These are phyloP conservation scores for Penicillium simplicissimum DNA, from an alignment of 495 filamentous ascomycete genomes.

Conservation along the genomic window DNA sequence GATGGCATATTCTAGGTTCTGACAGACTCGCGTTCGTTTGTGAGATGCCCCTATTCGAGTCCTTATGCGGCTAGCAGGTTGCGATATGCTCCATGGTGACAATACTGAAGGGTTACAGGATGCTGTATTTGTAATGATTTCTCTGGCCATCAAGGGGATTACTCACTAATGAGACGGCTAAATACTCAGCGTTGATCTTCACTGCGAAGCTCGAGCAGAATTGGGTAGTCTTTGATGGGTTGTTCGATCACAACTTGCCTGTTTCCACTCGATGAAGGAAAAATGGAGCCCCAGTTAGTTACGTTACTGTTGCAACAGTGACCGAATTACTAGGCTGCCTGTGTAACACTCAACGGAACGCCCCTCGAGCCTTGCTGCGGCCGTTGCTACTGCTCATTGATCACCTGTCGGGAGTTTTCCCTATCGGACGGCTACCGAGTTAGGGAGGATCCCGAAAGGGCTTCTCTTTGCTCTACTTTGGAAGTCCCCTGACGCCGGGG, in stretches of 20 bases:
- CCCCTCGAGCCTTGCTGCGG: slow-evolving; percentile 13
- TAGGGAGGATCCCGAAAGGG: background rate
- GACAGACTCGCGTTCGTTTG: too few relatives aligned
- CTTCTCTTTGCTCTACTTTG: background rate
- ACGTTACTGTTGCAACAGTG: slow-evolving; percentile 29
- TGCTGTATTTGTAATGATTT: background rate
- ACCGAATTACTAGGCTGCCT: slow-evolving; percentile 17
- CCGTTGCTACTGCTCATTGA: background rate
- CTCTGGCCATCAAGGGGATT: background rate
- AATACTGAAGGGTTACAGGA: background rate
- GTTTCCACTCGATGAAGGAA: background rate
- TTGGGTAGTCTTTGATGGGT: background rate
- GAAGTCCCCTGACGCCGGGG: background rate
- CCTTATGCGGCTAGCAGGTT: slow-evolving; percentile 1
- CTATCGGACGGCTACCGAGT: background rate
- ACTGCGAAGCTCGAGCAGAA: background rate
- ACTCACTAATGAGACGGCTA: background rate
- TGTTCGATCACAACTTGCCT: background rate
- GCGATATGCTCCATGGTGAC: slow-evolving; percentile 3
- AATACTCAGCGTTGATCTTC: background rate
- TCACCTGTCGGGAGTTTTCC: background rate
- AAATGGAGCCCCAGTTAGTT: slow-evolving; percentile 9
- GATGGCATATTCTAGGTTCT: too few relatives aligned
- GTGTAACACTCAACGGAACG: slow-evolving; percentile 17
- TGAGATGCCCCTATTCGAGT: too few relatives aligned